phyloP scores from a whole-genome alignment of 1,284 basidiomycete genomes.

The Boletus albobrunnescens region DNA sequence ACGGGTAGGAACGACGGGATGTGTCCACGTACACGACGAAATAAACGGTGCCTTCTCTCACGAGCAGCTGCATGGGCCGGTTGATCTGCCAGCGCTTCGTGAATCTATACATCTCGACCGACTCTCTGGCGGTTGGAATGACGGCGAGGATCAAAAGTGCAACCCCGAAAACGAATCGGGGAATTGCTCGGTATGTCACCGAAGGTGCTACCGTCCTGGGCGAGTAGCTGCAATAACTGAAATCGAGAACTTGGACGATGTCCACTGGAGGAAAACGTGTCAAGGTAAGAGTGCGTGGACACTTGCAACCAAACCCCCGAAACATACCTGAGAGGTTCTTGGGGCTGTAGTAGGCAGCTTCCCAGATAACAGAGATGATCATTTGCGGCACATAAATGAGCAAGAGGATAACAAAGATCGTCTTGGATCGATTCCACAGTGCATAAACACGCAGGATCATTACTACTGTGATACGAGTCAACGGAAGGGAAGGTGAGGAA shows the following conservation, averaged over 20 bases:
- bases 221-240: conserved; percentile 4
- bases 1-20: too few species aligned
- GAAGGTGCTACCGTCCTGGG: not conserved
- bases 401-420: conserved; percentile 6
- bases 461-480: conserved; percentile 8
- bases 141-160: conserved; percentile 11
- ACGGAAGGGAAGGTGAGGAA: not conserved
- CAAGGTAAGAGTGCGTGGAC: not conserved
- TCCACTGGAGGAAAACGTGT: conserved; percentile 3
- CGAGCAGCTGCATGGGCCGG: conserved; percentile 5
- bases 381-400: not conserved
- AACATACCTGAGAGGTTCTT: conserved; percentile 2
- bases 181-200: conserved; percentile 9
- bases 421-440: conserved; percentile 10
- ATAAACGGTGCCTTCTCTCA: conserved; percentile 15
- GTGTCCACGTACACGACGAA: conserved; percentile 20
- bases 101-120: conserved; percentile 8
- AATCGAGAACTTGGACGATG: not conserved
- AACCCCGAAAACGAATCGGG: conserved; percentile 6
- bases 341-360: conserved; percentile 6
- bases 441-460: conserved; percentile 17
- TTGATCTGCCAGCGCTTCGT: conserved; percentile 15
- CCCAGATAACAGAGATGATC: conserved; percentile 3
- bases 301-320: too few species aligned
- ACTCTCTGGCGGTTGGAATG: conserved; percentile 1